Percentiles rank a stretch among this genome's conserved stretches.
These are phyloP conservation scores for Ogataea saltuana DNA, from an alignment of 805 yeast genomes.

Conservation along the genomic window DNA sequence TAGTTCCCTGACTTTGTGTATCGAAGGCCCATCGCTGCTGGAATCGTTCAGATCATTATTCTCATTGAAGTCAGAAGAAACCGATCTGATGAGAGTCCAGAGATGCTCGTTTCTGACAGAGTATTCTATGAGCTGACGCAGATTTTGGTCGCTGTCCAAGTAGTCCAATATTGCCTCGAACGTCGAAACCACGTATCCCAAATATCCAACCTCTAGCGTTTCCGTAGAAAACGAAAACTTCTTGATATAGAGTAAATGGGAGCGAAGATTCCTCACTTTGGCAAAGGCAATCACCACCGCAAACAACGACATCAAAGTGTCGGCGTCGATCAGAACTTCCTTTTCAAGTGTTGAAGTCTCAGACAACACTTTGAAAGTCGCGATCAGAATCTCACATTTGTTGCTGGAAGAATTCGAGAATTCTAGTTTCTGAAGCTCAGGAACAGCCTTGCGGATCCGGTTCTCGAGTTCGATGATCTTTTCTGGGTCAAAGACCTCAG, in stretches of 20 bases:
- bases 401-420: constrained; percentile 47
- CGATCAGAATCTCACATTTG: constrained; percentile 50
- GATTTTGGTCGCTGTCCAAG: constrained; percentile 43
- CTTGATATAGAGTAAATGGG: constrained; percentile 66
- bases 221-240: constrained; percentile 49
- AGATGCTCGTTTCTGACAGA: constrained; percentile 52
- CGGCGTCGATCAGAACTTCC: constrained; percentile 65
- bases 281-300: constrained; percentile 71
- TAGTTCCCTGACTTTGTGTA: constrained; percentile 15
- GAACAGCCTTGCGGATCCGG: constrained; percentile 52
- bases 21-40: constrained; percentile 16
- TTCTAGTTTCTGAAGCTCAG: constrained; percentile 48
- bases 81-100: constrained; percentile 50
- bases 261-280: constrained; percentile 55
- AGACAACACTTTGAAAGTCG: constrained; percentile 56
- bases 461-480: constrained; percentile 37
- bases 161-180: constrained; percentile 79
- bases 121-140: constrained; percentile 38
- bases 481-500: constrained; percentile 5
- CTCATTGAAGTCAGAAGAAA: constrained; percentile 26
- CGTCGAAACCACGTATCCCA: constrained; percentile 80
- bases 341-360: background rate
- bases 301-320: constrained; percentile 70
- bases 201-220: constrained; percentile 55
- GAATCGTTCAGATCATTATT: constrained; percentile 21